Evolutionary conservation across 345 rosid species (phyloP), one percentile per base, ranked within the genome.

Genomic region (Eucalyptus tenuipes): DNA sequence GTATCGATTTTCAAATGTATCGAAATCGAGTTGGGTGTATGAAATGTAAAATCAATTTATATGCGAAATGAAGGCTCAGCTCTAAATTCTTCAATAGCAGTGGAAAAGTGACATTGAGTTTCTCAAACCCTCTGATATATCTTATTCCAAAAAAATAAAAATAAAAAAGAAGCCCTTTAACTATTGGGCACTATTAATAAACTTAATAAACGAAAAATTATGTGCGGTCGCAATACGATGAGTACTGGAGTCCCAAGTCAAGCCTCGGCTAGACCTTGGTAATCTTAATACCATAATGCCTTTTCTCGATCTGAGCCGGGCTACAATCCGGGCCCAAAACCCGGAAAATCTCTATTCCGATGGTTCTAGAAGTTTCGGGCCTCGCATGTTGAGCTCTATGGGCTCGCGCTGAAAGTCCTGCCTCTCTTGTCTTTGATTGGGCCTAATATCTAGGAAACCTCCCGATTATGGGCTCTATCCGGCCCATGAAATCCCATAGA

Each of bases 11-110:
- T 59, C 66, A 59, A 59, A 27, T 27, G 27, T 27, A 27, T 59
- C 1, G 1, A 27, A 27, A 0, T 27, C 8, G 31, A 12, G 15
- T 12, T 27, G 0, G 66, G 66, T 27, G 15, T 5, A 27, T 27
- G 66, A 59, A 13, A 12, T 27, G 31, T 6, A 12, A 59, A 10
- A 27, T 59, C 0, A 8, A 59, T 59, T 0, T 1, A 27, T 5
- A 0, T 27, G 0, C 8, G 0, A 27, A 12, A 59, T 3, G 2
- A 59, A 59, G 31, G 15, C 66, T 3, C 8, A 0, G 31, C 15
- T 27, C 8, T 27, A 59, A 59, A 13, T 59, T 5, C 2, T 59
- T 59, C 16, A 27, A 27, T 27, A 59, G 31, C 0, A 59, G 4
- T 27, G 15, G 31, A 27, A 59, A 1, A 13, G n/a, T 27, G 31